These are phyloP conservation scores for Polygonum aviculare DNA, from an alignment of 148 eudicot species.

Conservation along the genomic window DNA sequence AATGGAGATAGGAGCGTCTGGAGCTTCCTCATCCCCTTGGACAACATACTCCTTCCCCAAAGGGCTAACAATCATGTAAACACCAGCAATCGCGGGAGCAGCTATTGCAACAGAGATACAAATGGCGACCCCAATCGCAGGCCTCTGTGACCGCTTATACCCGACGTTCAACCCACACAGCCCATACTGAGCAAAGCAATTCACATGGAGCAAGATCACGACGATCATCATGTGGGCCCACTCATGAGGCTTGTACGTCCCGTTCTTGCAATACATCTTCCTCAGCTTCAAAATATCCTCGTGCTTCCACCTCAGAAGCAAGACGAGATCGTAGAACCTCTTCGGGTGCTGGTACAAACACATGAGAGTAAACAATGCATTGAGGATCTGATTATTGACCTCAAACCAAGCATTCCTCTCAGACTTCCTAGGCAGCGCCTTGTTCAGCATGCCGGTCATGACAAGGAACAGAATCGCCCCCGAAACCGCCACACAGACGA, in stretches of 20 bases:
- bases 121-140: slow-evolving; percentile 70
- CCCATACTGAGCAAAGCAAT: slow-evolving; percentile 84
- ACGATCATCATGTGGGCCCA: slow-evolving; percentile 94
- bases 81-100: slow-evolving; percentile 84
- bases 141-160: slow-evolving; percentile 68
- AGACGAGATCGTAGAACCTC: slow-evolving; percentile 60
- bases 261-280: slow-evolving; percentile 78
- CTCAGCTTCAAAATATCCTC: slow-evolving; percentile 64
- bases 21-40: slow-evolving; percentile 62
- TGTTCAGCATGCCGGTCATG: slow-evolving; percentile 86
- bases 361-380: slow-evolving; percentile 90
- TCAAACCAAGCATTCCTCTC: slow-evolving; percentile 85
- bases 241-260: slow-evolving; percentile 88
- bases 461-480: slow-evolving; percentile 90
- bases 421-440: slow-evolving; percentile 53
- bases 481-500: slow-evolving; percentile 67
- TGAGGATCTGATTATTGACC: slow-evolving; percentile 90
- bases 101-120: slow-evolving; percentile 75
- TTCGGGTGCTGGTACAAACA: slow-evolving; percentile 87
- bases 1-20: slow-evolving; percentile 18
- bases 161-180: slow-evolving; percentile 80
- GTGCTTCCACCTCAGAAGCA: slow-evolving; percentile 71
- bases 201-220: slow-evolving; percentile 50
- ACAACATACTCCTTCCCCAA: slow-evolving; percentile 70
- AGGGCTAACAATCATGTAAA: slow-evolving; percentile 74